These are phyloP conservation scores for Globisporangium alternatum DNA, from an alignment of 352 stramenopile genomes.

Conservation along the genomic window DNA sequence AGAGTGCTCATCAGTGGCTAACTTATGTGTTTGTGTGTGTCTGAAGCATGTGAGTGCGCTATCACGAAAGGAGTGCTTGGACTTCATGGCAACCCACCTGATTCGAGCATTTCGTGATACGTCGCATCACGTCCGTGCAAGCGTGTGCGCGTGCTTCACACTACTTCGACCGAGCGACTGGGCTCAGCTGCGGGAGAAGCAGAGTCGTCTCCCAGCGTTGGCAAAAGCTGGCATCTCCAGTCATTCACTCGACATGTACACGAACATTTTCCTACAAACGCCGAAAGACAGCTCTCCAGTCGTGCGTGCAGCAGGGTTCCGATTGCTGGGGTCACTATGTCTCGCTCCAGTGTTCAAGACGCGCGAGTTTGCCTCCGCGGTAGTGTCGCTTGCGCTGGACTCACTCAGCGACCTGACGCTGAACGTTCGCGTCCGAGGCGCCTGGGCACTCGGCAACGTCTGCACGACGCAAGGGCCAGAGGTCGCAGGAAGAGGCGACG, in stretches of 20 bases:
- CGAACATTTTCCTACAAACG: slow-evolving; percentile 69
- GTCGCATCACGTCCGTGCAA: slow-evolving; percentile 83
- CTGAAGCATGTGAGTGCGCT: slow-evolving; percentile 13
- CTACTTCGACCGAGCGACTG: slow-evolving; percentile 71
- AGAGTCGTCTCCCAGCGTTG: slow-evolving; percentile 33
- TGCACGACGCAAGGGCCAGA: slow-evolving; percentile 80
- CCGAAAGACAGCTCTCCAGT: slow-evolving; percentile 77
- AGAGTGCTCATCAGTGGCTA: neutral
- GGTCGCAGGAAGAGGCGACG: slow-evolving; percentile 15
- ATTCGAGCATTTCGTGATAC: slow-evolving; percentile 82
- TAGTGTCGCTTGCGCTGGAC: slow-evolving; percentile 64
- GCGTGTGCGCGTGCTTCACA: slow-evolving; percentile 86
- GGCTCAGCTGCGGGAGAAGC: slow-evolving; percentile 46
- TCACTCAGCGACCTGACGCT: slow-evolving; percentile 68
- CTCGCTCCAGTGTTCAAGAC: slow-evolving; percentile 78
- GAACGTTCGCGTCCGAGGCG: slow-evolving; percentile 82
- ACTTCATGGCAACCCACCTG: slow-evolving; percentile 78
- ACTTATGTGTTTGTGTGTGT: neutral
- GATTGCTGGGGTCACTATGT: slow-evolving; percentile 71
- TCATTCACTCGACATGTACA: slow-evolving; percentile 64
- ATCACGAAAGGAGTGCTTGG: slow-evolving; percentile 53
- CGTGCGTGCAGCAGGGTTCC: slow-evolving; percentile 75
- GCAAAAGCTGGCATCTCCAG: slow-evolving; percentile 19
- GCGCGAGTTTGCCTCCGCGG: slow-evolving; percentile 51
- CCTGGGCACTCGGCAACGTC: slow-evolving; percentile 83